Conservation (phyloP, 768 basidiomycete species). For the Termitomyces sp. region DNA sequence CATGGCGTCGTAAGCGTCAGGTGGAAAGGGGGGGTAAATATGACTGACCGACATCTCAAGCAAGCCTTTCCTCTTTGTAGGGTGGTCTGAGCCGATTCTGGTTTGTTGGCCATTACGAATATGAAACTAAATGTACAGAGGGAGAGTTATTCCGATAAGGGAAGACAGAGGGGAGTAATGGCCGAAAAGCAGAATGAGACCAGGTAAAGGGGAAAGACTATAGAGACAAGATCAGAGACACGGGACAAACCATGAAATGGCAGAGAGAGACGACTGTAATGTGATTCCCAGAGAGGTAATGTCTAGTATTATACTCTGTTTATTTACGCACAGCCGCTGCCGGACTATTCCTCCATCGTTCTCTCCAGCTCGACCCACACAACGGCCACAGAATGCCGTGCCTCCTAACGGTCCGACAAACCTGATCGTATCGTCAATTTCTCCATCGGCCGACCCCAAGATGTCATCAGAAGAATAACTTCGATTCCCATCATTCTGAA, state of each 20-base stretch:
- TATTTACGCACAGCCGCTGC: conserved; percentile 3
- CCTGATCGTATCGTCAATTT: neutral
- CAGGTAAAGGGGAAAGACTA: conserved; percentile 17
- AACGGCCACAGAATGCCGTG: conserved; percentile 20
- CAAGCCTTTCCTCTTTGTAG: conserved; percentile 69
- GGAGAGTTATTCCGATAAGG: conserved; percentile 13
- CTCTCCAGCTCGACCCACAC: neutral
- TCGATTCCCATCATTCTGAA: neutral
- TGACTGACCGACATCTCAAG: conserved; percentile 61
- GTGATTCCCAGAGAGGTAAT: conserved; percentile 7
- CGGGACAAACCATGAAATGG: conserved; percentile 22
- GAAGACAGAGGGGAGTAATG: conserved; percentile 26
- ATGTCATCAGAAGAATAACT: neutral
- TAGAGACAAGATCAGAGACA: conserved; percentile 16
- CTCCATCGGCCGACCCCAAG: neutral
- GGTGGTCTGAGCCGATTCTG: conserved; percentile 35
- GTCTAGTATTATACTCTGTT: conserved; percentile 17
- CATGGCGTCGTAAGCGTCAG: conserved; percentile 11
- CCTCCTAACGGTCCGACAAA: conserved; percentile 11
- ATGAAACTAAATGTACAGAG: conserved; percentile 28
- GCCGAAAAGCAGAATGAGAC: conserved; percentile 20
- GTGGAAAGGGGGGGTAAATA: conserved; percentile 2
- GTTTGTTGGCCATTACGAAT: conserved; percentile 48
- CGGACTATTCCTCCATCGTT: neutral
- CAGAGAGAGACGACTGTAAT: conserved; percentile 11